Base-by-base conservation (phyloP, 805 yeast species). In the Monosporozyma servazzii region DNA sequence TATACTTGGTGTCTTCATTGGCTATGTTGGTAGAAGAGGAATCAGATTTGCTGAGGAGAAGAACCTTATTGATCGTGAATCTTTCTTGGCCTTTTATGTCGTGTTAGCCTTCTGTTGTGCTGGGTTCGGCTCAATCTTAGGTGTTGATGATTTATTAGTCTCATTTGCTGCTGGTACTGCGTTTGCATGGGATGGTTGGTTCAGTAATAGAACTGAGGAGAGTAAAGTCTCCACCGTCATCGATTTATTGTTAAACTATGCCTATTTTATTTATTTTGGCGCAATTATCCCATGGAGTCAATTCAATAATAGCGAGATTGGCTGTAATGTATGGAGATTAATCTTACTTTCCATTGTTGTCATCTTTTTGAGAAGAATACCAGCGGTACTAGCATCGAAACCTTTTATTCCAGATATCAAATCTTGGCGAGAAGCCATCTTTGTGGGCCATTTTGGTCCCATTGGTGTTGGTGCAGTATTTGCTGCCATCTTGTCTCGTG, bases 401-500 rank as follows among this genome's bases (percentile, higher is more conserved):
- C 89, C 91, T 0, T 64, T 88, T 23, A 84, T 88, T 1, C 96
- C 96, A 0, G 96, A 89, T 64, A 79, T 89, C 40, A 82, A 88
- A 60, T 78, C 88, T 10, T 89, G 96, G 96, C 80, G 96, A 66
- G 97, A 89, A 66, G 96, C 96, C 0, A 65, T 89, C 3, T 90
- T 90, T 67, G 88, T 95, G 66, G 96, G 96, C 20, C 96, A 89
- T 70, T 89, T 90, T 67, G 97, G 97, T 17, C 96, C 97, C 1
- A 87, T 90, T 62, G 97, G 97, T 47, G 96, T 89, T 21, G 96
- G 96, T 52, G 96, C 96, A 1, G 75, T 89, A 7, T 88, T 86
- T 67, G 91, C 93, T 42, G 82, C 87, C 5, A 82, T 89, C 48
- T 72, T 88, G 55, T 88, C 95, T 0, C 78, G 91, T 54, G 78